Conservation (phyloP, 805 yeast genomes). For the Alloascoidea africana region DNA sequence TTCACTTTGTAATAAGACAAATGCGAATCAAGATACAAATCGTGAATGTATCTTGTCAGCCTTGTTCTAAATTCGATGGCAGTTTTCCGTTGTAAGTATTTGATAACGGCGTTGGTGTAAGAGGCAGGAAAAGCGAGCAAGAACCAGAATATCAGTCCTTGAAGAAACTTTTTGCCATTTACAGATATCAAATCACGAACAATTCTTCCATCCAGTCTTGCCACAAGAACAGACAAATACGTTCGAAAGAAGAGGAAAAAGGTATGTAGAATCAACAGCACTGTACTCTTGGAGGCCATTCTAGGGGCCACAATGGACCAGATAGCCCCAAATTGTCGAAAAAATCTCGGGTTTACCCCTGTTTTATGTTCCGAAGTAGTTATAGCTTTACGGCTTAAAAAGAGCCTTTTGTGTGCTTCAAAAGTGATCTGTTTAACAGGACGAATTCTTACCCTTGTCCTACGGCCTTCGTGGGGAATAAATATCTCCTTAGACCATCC, state of each 20-base stretch:
- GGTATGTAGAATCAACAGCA: constrained; percentile 54
- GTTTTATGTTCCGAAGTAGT: constrained; percentile 8
- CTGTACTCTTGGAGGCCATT: constrained; percentile 48
- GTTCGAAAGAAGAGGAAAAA: constrained; percentile 68
- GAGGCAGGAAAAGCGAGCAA: constrained; percentile 86
- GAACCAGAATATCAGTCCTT: constrained; percentile 79
- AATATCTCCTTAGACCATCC: constrained; percentile 15
- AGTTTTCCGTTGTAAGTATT: constrained; percentile 58
- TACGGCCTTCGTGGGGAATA: constrained; percentile 11
- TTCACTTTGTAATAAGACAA: constrained; percentile 74
- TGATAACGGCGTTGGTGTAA: constrained; percentile 82
- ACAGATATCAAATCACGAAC: constrained; percentile 81
- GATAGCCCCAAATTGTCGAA: constrained; percentile 58
- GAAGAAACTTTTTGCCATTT: constrained; percentile 53
- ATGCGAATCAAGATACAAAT: constrained; percentile 66
- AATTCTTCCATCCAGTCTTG: constrained; percentile 83
- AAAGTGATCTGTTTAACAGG: constrained; percentile 15
- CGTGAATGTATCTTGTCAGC: constrained; percentile 76
- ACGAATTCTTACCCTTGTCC: constrained; percentile 12
- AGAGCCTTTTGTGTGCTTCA: constrained; percentile 16
- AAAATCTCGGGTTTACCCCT: constrained; percentile 41
- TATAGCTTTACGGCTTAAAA: constrained; percentile 7
- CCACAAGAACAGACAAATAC: constrained; percentile 72
- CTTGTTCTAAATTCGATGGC: constrained; percentile 77
- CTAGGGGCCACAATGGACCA: constrained; percentile 78